Conservation (phyloP, 805 yeast genomes). For the Dipodascus albidus region DNA sequence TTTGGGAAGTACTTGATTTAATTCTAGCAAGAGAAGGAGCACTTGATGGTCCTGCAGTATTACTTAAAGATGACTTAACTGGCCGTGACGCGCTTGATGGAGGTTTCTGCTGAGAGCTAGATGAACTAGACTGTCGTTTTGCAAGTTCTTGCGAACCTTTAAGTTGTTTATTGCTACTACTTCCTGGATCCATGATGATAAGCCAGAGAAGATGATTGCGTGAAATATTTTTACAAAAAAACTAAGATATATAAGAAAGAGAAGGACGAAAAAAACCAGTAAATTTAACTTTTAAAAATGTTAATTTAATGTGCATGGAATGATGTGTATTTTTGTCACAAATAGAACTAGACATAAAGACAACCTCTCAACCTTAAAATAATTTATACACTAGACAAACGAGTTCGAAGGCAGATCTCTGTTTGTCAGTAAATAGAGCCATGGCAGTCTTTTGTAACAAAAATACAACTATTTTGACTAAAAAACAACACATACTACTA, state of each 20-base stretch:
- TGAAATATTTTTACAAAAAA: no score
- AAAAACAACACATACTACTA: no score
- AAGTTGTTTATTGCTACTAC: background rate
- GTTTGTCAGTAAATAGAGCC: no score
- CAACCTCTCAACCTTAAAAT: no score
- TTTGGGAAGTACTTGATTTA: background rate
- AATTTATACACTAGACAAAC: no score
- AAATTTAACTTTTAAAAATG: no score
- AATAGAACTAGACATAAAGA: no score
- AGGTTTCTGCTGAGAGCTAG: background rate
- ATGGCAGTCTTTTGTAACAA: no score
- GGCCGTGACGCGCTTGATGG: background rate
- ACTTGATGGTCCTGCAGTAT: background rate
- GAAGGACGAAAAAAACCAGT: background rate
- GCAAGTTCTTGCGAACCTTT: background rate
- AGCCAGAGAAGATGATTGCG: no score
- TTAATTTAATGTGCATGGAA: no score
- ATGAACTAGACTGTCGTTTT: background rate
- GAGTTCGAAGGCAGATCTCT: no score
- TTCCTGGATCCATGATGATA: background rate
- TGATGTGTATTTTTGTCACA: no score
- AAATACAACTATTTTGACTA: background rate
- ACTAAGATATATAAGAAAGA: background rate
- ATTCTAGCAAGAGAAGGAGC: background rate
- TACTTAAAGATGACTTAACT: background rate